Percentiles rank a stretch among this genome's conserved stretches.
These are phyloP conservation scores for Conringia planisiliqua DNA, from an alignment of 345 rosid species.

Conservation along the genomic window DNA sequence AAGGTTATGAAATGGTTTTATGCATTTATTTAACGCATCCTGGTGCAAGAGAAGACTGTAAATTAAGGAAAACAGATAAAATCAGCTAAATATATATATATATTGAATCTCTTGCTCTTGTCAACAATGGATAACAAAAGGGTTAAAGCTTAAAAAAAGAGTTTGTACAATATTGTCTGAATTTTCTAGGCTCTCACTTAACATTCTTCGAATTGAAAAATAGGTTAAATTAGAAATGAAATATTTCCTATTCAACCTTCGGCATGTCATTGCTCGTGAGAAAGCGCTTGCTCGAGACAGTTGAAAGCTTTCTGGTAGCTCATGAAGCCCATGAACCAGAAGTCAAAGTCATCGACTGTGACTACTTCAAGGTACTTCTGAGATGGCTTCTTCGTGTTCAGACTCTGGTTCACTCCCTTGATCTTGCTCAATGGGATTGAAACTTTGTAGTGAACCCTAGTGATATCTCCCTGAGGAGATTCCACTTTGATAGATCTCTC, in stretches of 20 bases:
- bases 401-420: constrained; percentile 46
- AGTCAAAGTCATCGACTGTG: constrained; percentile 67
- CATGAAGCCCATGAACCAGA: constrained; percentile 93
- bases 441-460: constrained; percentile 52
- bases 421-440: constrained; percentile 58
- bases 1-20: neutral
- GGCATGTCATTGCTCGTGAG: constrained; percentile 24
- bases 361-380: constrained; percentile 66
- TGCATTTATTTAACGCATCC: neutral
- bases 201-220: constrained; percentile 28
- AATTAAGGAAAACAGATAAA: neutral
- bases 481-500: constrained; percentile 40
- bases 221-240: constrained; percentile 24
- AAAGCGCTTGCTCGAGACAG: constrained; percentile 49
- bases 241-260: constrained; percentile 19
- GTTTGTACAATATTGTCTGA: constrained; percentile 24
- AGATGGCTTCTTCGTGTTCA: constrained; percentile 58
- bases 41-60: neutral
- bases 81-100: constrained; percentile 2
- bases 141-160: neutral
- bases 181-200: constrained; percentile 19
- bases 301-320: constrained; percentile 62
- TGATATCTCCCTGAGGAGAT: constrained; percentile 44
- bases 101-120: constrained; percentile 3
- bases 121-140: constrained; percentile 11